These are phyloP conservation scores for Tuber magnatum DNA, from an alignment of 495 filamentous ascomycete species.

Conservation along the genomic window DNA sequence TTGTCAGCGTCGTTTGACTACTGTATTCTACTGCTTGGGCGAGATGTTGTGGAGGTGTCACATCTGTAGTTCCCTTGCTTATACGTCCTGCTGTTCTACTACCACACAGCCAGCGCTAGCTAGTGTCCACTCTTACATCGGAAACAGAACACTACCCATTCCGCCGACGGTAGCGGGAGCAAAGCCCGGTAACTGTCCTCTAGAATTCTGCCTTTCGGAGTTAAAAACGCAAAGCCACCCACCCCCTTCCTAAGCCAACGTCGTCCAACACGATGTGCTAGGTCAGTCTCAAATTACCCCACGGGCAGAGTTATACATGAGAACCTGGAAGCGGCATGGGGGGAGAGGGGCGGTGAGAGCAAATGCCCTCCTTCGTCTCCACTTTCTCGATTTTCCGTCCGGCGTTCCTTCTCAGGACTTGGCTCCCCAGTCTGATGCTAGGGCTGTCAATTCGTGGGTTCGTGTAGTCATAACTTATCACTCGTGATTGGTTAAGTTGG, in stretches of 20 bases:
- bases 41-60: background rate
- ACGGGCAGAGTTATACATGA: background rate
- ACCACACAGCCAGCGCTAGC: background rate
- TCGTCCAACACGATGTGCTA: background rate
- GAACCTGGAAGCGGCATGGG: background rate
- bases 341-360: too few species aligned
- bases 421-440: background rate
- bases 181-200: too few species aligned
- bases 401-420: background rate
- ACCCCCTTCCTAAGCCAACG: background rate
- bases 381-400: too few species aligned
- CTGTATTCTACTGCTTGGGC: background rate
- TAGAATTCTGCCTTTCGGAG: background rate
- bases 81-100: background rate
- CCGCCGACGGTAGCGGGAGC: background rate
- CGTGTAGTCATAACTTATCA: background rate
- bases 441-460: background rate
- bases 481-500: background rate
- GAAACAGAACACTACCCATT: background rate
- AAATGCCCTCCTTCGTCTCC: background rate
- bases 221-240: background rate
- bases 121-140: background rate
- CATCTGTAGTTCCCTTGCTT: background rate
- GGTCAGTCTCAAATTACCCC: background rate
- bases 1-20: background rate